Conservation (phyloP, 2,329 filamentous ascomycete species). For the Colletotrichum sublineola region DNA sequence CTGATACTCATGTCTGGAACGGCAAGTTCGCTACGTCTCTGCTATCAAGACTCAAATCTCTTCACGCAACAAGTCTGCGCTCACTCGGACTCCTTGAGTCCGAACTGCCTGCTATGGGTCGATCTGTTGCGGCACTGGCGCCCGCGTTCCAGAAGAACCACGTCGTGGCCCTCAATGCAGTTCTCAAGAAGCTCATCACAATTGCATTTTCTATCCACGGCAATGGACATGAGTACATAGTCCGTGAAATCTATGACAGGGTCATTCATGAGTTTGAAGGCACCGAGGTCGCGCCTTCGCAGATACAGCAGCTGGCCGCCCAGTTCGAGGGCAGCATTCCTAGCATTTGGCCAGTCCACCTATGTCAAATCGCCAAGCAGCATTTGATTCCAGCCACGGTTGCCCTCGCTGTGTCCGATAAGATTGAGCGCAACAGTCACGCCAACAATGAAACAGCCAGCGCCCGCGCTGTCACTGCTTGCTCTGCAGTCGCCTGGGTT, state of each 20-base stretch:
- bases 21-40: slow-evolving; percentile 60
- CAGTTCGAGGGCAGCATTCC: slow-evolving; percentile 49
- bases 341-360: slow-evolving; percentile 55
- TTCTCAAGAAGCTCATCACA: slow-evolving; percentile 62
- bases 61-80: slow-evolving; percentile 68
- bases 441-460: background rate
- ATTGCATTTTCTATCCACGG: slow-evolving; percentile 58
- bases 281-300: slow-evolving; percentile 5
- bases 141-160: slow-evolving; percentile 64
- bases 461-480: slow-evolving; percentile 19
- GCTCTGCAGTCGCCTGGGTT: slow-evolving; percentile 73
- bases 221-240: slow-evolving; percentile 36
- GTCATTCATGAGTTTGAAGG: slow-evolving; percentile 1
- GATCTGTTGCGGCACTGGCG: slow-evolving; percentile 65
- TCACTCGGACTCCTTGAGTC: slow-evolving; percentile 74
- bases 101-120: slow-evolving; percentile 73
- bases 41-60: slow-evolving; percentile 65
- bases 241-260: slow-evolving; percentile 19
- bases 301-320: slow-evolving; percentile 19
- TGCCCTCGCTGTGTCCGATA: slow-evolving; percentile 56
- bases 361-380: slow-evolving; percentile 53
- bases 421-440: slow-evolving; percentile 45
- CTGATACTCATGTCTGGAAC: slow-evolving; percentile 51
- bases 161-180: slow-evolving; percentile 60
- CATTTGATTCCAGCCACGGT: slow-evolving; percentile 62